These are phyloP conservation scores for Bolboschoenoplectus hybrid DNA, from an alignment of 202 grass and related monocot genomes.

Conservation along the genomic window DNA sequence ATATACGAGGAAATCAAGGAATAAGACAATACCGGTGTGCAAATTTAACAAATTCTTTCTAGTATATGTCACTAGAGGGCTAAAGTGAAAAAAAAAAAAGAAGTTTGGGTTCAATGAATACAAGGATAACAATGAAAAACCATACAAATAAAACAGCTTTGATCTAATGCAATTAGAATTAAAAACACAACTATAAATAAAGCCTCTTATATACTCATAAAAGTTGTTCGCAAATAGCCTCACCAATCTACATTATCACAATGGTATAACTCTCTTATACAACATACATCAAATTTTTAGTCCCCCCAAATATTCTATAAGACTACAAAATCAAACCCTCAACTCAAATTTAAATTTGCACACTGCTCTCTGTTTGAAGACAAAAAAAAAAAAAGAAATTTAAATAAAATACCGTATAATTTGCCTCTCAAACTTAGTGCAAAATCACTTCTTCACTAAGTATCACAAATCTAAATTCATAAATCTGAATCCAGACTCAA, in stretches of 20 bases:
- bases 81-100: background rate
- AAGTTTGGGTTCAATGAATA: background rate
- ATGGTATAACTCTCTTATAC: constrained; percentile 30
- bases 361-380: constrained; percentile 23
- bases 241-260: constrained; percentile 42
- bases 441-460: constrained; percentile 23
- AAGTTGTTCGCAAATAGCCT: constrained; percentile 6
- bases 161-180: constrained; percentile 4
- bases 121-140: background rate
- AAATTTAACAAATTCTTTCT: background rate
- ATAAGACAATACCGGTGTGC: background rate
- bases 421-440: constrained; percentile 18
- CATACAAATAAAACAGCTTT: constrained; percentile 17
- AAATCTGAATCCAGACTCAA: constrained; percentile 9
- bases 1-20: background rate
- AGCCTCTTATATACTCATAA: constrained; percentile 32
- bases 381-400: background rate
- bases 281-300: constrained; percentile 7
- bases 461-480: constrained; percentile 17
- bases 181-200: background rate
- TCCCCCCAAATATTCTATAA: constrained; percentile 8
- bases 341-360: constrained; percentile 28
- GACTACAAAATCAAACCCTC: constrained; percentile 39
- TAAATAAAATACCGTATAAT: constrained; percentile 34
- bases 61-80: background rate